Evolutionary conservation across 495 filamentous ascomycete species (phyloP).

Genomic region (Xylaria intraflava): DNA sequence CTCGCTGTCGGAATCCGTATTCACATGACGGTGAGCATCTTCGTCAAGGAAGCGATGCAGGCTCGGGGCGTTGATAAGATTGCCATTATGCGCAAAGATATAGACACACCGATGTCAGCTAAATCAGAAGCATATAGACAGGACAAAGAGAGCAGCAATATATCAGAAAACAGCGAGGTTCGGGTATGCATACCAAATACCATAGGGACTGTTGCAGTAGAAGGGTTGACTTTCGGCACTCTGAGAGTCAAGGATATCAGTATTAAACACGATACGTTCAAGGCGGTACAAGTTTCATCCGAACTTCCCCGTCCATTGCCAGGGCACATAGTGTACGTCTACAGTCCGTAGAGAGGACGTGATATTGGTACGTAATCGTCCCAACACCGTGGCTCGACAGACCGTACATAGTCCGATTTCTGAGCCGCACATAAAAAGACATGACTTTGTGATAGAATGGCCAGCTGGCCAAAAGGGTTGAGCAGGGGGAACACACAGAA

Average conservation of each 20-base stretch:
- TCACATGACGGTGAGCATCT: slow-evolving; percentile 90
- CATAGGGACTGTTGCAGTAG: slow-evolving; percentile 90
- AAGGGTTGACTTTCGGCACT: slow-evolving; percentile 81
- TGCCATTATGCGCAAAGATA: slow-evolving; percentile 62
- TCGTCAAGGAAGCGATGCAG: slow-evolving; percentile 74
- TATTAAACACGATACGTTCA: background rate
- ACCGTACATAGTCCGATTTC: no score
- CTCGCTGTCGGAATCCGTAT: slow-evolving; percentile 93
- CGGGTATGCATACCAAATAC: slow-evolving; percentile 45
- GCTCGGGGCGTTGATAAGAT: slow-evolving; percentile 86
- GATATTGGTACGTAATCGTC: no score
- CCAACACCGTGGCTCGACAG: no score
- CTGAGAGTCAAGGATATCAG: background rate
- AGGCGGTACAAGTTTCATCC: background rate
- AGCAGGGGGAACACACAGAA: slow-evolving; percentile 34
- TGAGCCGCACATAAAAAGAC: no score
- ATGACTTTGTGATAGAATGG: background rate
- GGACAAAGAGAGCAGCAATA: no score
- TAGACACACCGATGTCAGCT: background rate
- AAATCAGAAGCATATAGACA: no score
- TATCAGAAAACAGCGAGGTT: background rate
- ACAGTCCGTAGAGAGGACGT: no score
- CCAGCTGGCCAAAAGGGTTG: no score
- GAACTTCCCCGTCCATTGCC: no score
- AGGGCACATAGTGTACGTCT: no score